Conservation (phyloP, 257 asterid species). For the Cordia subcordata region DNA sequence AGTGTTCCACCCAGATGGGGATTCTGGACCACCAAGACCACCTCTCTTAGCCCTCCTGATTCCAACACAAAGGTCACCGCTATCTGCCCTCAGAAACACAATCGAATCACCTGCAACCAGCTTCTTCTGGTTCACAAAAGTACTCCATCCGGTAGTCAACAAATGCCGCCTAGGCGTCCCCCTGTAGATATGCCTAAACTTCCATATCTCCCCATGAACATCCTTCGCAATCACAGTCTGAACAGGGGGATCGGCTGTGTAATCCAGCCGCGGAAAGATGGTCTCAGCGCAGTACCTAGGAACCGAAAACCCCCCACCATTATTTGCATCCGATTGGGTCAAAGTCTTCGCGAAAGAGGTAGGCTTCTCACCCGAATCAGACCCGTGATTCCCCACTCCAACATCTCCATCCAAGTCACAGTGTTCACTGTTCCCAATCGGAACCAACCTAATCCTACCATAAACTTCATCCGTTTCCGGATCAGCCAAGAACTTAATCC, state of each 20-base stretch:
- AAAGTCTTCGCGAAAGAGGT: slow-evolving; percentile 52
- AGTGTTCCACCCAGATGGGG: slow-evolving; percentile 43
- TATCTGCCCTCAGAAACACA: slow-evolving; percentile 45
- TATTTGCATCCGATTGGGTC: slow-evolving; percentile 62
- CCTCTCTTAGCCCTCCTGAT: slow-evolving; percentile 54
- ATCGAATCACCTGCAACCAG: slow-evolving; percentile 68
- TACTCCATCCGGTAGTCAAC: slow-evolving; percentile 71
- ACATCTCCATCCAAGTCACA: slow-evolving; percentile 22
- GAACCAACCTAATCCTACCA: slow-evolving; percentile 35
- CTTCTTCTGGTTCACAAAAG: slow-evolving; percentile 62
- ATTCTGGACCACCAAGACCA: slow-evolving; percentile 39
- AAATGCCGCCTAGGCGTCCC: slow-evolving; percentile 71
- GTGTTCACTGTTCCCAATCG: slow-evolving; percentile 23
- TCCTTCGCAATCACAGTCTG: slow-evolving; percentile 49
- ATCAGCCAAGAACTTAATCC: slow-evolving; percentile 51
- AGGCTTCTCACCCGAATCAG: slow-evolving; percentile 33
- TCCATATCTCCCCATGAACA: slow-evolving; percentile 60
- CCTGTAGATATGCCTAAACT: slow-evolving; percentile 61
- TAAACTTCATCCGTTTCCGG: slow-evolving; percentile 51
- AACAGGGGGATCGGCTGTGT: slow-evolving; percentile 51
- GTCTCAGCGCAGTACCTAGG: slow-evolving; percentile 66
- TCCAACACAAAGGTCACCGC: slow-evolving; percentile 55
- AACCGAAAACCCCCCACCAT: slow-evolving; percentile 63
- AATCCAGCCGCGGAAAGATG: slow-evolving; percentile 49
- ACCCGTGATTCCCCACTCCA: slow-evolving; percentile 25